A percentile compares a stretch with the other conserved stretches of the same genome.
These are phyloP conservation scores for Solanum clarkiae DNA, from an alignment of 257 asterid genomes.

Conservation along the genomic window DNA sequence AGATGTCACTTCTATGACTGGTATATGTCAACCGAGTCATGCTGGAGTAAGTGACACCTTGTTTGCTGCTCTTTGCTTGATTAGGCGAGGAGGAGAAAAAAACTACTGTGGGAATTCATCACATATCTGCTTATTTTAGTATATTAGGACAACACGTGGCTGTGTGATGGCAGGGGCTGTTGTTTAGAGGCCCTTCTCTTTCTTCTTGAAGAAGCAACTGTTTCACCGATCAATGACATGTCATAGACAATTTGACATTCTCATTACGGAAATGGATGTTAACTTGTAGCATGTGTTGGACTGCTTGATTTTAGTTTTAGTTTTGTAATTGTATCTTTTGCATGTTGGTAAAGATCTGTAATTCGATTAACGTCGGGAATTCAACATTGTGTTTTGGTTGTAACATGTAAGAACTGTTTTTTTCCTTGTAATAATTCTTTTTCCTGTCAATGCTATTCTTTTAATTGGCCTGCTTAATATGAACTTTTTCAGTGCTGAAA, in stretches of 20 bases:
- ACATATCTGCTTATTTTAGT: neutral
- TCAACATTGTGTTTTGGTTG: neutral
- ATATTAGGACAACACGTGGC: neutral
- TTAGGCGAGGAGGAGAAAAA: neutral
- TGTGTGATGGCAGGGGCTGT: neutral
- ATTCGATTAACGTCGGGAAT: neutral
- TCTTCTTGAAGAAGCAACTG: neutral
- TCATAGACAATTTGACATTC: neutral
- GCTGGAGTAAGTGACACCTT: neutral
- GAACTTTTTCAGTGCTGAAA: neutral
- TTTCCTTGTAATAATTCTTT: neutral
- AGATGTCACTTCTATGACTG: neutral
- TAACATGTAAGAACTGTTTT: neutral
- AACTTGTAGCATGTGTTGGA: neutral
- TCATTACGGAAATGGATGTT: neutral
- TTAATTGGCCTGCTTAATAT: neutral
- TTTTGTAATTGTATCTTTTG: neutral
- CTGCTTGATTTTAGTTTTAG: neutral
- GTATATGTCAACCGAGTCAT: neutral
- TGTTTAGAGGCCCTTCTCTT: neutral
- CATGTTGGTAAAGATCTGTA: neutral
- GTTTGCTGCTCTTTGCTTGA: neutral
- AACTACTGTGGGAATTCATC: neutral
- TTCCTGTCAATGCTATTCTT: neutral
- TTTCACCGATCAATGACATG: neutral